These are phyloP conservation scores for Nicotiana tomentosiformis DNA, from an alignment of 257 asterid species.

Conservation along the genomic window DNA sequence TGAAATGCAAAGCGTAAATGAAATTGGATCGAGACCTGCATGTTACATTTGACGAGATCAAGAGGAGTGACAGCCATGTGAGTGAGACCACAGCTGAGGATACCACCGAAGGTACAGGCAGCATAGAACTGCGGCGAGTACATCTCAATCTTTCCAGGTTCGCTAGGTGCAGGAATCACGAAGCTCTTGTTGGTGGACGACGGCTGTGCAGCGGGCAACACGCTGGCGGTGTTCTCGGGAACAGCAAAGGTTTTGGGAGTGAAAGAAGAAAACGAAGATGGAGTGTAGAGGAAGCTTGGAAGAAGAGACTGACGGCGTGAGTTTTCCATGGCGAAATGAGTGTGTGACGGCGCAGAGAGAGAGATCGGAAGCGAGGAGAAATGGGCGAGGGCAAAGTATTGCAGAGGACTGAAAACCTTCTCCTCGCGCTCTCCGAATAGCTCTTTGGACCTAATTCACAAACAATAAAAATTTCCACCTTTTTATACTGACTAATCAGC, in stretches of 20 bases:
- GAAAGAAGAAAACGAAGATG: conserved; percentile 36
- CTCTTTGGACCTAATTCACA: background rate
- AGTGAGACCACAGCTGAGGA: conserved; percentile 90
- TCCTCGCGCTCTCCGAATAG: background rate
- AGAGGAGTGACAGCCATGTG: conserved; percentile 96
- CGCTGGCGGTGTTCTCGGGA: conserved; percentile 17
- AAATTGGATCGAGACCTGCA: conserved; percentile 50
- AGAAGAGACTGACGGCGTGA: conserved; percentile 60
- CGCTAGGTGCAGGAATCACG: conserved; percentile 64
- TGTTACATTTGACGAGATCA: conserved; percentile 93
- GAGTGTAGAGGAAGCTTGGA: conserved; percentile 55
- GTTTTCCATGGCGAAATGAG: conserved; percentile 24
- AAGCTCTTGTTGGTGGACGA: conserved; percentile 27
- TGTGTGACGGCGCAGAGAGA: conserved; percentile 14
- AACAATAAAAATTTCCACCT: background rate
- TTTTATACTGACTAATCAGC: background rate
- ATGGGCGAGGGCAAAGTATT: background rate
- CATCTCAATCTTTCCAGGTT: conserved; percentile 73
- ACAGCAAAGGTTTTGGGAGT: conserved; percentile 31
- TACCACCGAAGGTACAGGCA: conserved; percentile 85
- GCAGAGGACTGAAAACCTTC: background rate
- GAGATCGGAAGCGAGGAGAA: conserved; percentile 1
- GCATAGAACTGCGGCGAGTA: conserved; percentile 76
- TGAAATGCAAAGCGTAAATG: background rate
- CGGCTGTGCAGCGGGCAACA: conserved; percentile 5